Conservation (phyloP, 192 early-diverging fungal species). For the Coemansia sp. region DNA sequence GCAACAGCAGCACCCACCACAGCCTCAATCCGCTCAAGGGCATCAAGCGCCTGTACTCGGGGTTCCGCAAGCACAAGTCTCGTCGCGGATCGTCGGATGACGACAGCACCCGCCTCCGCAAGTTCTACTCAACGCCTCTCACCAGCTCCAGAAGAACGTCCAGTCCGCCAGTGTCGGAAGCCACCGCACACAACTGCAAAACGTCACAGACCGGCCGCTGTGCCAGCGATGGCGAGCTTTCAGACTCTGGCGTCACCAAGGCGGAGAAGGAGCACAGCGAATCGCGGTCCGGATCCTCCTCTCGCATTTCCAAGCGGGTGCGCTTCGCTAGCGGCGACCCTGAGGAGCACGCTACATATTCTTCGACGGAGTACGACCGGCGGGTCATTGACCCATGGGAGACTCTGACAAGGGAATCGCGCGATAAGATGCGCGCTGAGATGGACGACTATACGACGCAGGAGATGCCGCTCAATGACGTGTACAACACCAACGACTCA, state of each 20-base stretch:
- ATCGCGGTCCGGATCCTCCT: constrained; percentile 23
- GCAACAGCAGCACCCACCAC: constrained; percentile 3
- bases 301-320: constrained; percentile 32
- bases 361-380: constrained; percentile 53
- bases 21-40: constrained; percentile 51
- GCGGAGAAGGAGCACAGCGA: neutral
- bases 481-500: constrained; percentile 50
- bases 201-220: constrained; percentile 17
- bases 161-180: neutral
- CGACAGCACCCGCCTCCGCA: constrained; percentile 36
- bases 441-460: constrained; percentile 47
- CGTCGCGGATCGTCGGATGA: constrained; percentile 16
- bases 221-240: constrained; percentile 28
- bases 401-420: constrained; percentile 38
- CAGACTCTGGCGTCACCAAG: constrained; percentile 9
- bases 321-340: constrained; percentile 39
- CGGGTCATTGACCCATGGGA: constrained; percentile 54
- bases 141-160: neutral
- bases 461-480: constrained; percentile 51
- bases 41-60: constrained; percentile 49
- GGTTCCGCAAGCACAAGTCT: constrained; percentile 39
- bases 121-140: constrained; percentile 48
- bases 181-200: constrained; percentile 16
- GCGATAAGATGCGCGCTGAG: constrained; percentile 48
- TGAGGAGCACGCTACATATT: constrained; percentile 39